Base-by-base conservation (phyloP, 2,329 filamentous ascomycete genomes). In the Calonectria crousiana region DNA sequence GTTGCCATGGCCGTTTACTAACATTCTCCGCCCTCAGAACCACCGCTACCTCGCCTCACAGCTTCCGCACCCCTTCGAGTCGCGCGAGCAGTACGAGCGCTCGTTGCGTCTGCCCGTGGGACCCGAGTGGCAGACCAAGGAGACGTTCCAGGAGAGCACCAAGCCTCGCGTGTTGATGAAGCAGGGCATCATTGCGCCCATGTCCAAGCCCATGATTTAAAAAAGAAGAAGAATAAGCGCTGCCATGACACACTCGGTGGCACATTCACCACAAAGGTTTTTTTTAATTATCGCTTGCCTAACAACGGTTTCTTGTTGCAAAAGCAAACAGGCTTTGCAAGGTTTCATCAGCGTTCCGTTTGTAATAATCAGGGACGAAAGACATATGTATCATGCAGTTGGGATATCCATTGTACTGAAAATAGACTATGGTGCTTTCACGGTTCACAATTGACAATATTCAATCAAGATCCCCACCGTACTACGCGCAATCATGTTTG, bases 61-160 rank as follows among this genome's bases (percentile, higher is more conserved):
- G 80, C 88, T 99, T 66, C 97, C 97, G 65, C 95, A 97, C 85
- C 93, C 93, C n/a, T 98, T 95, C 84, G 96, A 98, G 88, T 95
- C 91, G 34, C 90, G 90, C 78, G 90, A 94, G 82, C 95, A 98
- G 88, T 98, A 98, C 86, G 97, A 99, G 88, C 89, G 96, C 66
- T 94, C 94, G 77, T 87, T 98, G 73, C 90, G 96, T 53, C 86
- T 98, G 78, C 97, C 97, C 1, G 92, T 98, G 74, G 97, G 97
- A 1, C 95, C 94, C 20, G 96, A 99, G 85, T 99, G 96, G 96
- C 92, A 93, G 79, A 98, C 96, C n/a, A 98, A 98, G 90, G 92
- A 95, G 87, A 95, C 94, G 18, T 97, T 97, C 90, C 96, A 98
- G 88, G 92, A 94, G 79, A 91, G 91, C 75, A 98, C 94, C 74